A percentile compares a stretch with the other conserved stretches of the same genome.
Conservation (phyloP, 2,329 filamentous ascomycete genomes). For the Epichloe hybrida region DNA sequence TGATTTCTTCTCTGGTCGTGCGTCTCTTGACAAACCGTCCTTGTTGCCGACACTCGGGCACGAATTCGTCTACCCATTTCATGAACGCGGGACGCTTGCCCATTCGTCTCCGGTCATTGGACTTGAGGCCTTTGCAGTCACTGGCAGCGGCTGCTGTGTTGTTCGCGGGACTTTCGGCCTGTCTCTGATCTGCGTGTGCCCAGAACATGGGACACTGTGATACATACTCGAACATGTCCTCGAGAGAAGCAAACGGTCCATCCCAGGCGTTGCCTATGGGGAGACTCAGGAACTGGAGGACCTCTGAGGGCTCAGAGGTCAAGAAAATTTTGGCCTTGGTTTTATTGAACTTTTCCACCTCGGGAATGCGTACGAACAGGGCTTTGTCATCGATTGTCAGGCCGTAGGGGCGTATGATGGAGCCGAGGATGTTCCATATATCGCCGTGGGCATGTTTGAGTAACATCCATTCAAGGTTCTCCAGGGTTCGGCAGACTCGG, state of each 20-base stretch:
- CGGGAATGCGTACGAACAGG: conserved; percentile 51
- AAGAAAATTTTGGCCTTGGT: conserved; percentile 47
- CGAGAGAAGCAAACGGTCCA: conserved; percentile 37
- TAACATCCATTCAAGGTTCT: conserved; percentile 43
- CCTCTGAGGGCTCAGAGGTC: conserved; percentile 38
- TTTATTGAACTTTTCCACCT: conserved; percentile 48
- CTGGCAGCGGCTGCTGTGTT: conserved; percentile 7
- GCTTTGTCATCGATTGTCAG: conserved; percentile 51
- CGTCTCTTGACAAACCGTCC: conserved; percentile 19
- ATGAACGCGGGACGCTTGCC: conserved; percentile 41
- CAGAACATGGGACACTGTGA: conserved; percentile 45
- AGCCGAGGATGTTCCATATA: conserved; percentile 49
- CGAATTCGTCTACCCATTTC: conserved; percentile 48
- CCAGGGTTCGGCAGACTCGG: conserved; percentile 31
- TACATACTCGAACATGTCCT: conserved; percentile 50
- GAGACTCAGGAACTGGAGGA: conserved; percentile 52
- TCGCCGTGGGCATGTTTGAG: conserved; percentile 66
- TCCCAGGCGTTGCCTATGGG: conserved; percentile 32
- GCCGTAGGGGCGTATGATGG: conserved; percentile 48
- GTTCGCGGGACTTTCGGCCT: conserved; percentile 2
- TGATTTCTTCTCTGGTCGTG: conserved; percentile 30
- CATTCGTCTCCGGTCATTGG: conserved; percentile 45
- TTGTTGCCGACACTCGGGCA: conserved; percentile 35
- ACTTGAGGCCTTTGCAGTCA: conserved; percentile 26
- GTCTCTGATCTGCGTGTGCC: conserved; percentile 15